phyloP scores from a whole-genome alignment of 2,329 filamentous ascomycete species.

The Dactylellina parvicollis region DNA sequence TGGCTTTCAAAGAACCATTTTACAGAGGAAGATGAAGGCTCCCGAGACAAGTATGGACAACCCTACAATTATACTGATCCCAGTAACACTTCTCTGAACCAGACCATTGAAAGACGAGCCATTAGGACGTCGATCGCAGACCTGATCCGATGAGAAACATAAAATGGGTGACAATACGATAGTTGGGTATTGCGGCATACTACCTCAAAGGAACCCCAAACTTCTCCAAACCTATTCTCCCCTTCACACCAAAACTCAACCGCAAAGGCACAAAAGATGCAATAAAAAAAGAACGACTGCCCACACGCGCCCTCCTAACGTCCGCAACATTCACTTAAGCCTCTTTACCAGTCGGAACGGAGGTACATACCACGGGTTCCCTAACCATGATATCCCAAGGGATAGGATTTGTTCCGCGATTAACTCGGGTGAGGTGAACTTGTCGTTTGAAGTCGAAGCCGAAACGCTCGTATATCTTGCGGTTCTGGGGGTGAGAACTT shows the following conservation, averaged over 20 bases:
- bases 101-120: slow-evolving; percentile 18
- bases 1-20: slow-evolving; percentile 31
- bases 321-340: slow-evolving; percentile 55
- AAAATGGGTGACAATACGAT: slow-evolving; percentile 54
- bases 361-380: slow-evolving; percentile 66
- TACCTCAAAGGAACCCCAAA: slow-evolving; percentile 2
- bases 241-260: slow-evolving; percentile 3
- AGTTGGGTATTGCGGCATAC: slow-evolving; percentile 55
- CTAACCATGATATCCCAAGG: slow-evolving; percentile 83
- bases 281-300: slow-evolving; percentile 40
- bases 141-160: slow-evolving; percentile 18
- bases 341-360: slow-evolving; percentile 55
- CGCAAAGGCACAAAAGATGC: slow-evolving; percentile 7
- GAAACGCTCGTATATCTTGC: slow-evolving; percentile 77
- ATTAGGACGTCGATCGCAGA: slow-evolving; percentile 25
- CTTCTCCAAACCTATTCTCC: slow-evolving; percentile 25
- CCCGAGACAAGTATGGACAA: slow-evolving; percentile 41
- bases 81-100: slow-evolving; percentile 35
- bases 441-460: slow-evolving; percentile 74
- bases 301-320: slow-evolving; percentile 54
- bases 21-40: slow-evolving; percentile 18
- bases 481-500: slow-evolving; percentile 75
- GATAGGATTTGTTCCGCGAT: slow-evolving; percentile 66
- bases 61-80: slow-evolving; percentile 54
- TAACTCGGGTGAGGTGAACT: slow-evolving; percentile 68